A percentile compares a stretch with the other conserved stretches of the same genome.
Conservation (phyloP, 441 rosid genomes). For the Adansonia gregorii region DNA sequence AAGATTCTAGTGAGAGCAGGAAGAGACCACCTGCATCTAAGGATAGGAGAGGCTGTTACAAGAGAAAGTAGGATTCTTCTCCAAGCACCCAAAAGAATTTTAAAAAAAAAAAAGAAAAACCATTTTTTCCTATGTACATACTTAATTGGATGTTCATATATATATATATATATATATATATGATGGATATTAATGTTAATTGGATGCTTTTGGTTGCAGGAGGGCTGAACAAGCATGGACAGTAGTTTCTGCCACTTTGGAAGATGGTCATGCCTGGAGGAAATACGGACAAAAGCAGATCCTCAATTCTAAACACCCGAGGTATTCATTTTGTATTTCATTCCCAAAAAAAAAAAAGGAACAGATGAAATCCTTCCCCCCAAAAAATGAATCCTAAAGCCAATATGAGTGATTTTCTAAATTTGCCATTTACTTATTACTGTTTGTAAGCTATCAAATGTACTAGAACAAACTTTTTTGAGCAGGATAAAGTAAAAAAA, state of each 20-base stretch:
- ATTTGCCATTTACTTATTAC: no score
- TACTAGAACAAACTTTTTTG: neutral
- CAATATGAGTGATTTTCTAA: neutral
- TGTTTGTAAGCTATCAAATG: neutral
- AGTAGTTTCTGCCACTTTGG: slow-evolving; percentile 35
- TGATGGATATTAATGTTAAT: neutral
- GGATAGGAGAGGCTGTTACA: slow-evolving; percentile 71
- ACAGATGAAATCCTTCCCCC: neutral
- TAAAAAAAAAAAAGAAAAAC: neutral
- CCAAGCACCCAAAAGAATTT: neutral
- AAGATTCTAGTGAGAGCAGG: slow-evolving; percentile 59
- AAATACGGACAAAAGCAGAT: slow-evolving; percentile 87
- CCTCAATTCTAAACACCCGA: slow-evolving; percentile 66
- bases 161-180: neutral
- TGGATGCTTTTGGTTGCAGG: slow-evolving; percentile 42
- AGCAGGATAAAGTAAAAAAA: neutral
- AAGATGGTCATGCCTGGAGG: slow-evolving; percentile 77
- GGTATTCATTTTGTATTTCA: slow-evolving; percentile 38
- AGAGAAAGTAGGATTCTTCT: slow-evolving; percentile 60
- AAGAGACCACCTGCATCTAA: slow-evolving; percentile 36
- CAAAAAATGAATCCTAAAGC: neutral
- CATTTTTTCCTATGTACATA: neutral
- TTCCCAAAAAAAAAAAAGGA: neutral
- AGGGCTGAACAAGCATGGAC: slow-evolving; percentile 47
- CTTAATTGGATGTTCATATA: neutral